Evolutionary conservation across 768 basidiomycete species (phyloP).

Genomic region (Leccinum sublutescens): DNA sequence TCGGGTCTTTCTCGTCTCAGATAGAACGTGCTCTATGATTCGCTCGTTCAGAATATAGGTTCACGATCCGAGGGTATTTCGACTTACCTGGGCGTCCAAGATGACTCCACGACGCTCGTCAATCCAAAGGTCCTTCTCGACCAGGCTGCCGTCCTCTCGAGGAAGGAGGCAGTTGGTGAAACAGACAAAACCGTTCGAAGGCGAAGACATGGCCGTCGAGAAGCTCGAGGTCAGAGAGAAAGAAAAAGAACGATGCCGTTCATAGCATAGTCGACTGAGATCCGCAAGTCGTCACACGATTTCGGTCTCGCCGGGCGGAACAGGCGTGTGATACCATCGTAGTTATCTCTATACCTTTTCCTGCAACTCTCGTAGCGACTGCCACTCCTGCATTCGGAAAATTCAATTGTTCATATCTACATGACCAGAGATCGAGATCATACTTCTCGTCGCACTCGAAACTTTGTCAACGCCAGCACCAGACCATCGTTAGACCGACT

Average conservation of each 20-base stretch:
- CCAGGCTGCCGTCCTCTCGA: slow-evolving; percentile 73
- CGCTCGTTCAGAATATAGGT: slow-evolving; percentile 2
- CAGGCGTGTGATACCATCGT: background rate
- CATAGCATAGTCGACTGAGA: slow-evolving; percentile 1
- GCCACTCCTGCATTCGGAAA: background rate
- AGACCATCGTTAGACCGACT: too few relatives aligned
- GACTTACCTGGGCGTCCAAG: slow-evolving; percentile 66
- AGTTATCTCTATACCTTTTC: background rate
- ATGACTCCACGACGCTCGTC: slow-evolving; percentile 73
- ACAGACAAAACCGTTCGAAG: slow-evolving; percentile 68
- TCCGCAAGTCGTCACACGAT: slow-evolving; percentile 15
- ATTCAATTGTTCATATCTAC: background rate
- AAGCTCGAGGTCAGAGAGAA: slow-evolving; percentile 5
- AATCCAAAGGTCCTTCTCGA: slow-evolving; percentile 79
- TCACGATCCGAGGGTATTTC: background rate
- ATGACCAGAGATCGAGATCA: background rate
- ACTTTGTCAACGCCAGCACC: background rate
- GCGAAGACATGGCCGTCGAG: slow-evolving; percentile 20
- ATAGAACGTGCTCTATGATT: slow-evolving; percentile 65
- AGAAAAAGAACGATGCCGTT: background rate
- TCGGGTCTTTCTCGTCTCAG: slow-evolving; percentile 57
- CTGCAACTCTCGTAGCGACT: background rate
- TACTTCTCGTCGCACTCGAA: background rate
- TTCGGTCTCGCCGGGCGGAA: background rate
- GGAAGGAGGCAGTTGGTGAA: slow-evolving; percentile 87